phyloP scores from a whole-genome alignment of 352 stramenopile species.

The Pythium volutum region DNA sequence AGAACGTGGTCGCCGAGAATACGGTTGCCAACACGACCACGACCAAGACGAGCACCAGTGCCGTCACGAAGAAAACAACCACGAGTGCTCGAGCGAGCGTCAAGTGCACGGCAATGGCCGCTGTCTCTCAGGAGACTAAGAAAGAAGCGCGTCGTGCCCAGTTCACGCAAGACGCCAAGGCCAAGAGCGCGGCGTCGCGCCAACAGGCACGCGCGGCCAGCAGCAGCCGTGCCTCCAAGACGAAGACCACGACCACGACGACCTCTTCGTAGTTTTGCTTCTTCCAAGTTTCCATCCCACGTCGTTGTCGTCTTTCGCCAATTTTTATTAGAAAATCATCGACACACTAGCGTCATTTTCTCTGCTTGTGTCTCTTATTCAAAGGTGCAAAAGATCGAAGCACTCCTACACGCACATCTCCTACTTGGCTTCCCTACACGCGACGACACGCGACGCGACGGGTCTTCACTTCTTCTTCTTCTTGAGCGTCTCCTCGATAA shows the following conservation, averaged over 20 bases:
- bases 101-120: conserved; percentile 26
- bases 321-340: background rate
- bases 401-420: background rate
- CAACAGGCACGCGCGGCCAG: conserved; percentile 1
- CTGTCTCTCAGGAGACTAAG: conserved; percentile 21
- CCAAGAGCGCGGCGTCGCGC: conserved; percentile 23
- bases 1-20: conserved; percentile 9
- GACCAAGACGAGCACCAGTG: background rate
- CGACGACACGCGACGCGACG: background rate
- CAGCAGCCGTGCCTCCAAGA: background rate
- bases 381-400: background rate
- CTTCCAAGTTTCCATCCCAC: background rate
- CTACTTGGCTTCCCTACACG: background rate
- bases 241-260: background rate
- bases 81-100: conserved; percentile 19
- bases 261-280: conserved; percentile 1
- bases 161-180: conserved; percentile 40
- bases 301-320: background rate
- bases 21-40: background rate
- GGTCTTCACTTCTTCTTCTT: conserved; percentile 13
- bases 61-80: background rate
- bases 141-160: conserved; percentile 33
- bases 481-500: conserved; percentile 48
- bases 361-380: background rate
- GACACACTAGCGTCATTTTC: background rate